Evolutionary conservation across 305 asterid genomes (phyloP).

Genomic region (Fraxinus floribunda): DNA sequence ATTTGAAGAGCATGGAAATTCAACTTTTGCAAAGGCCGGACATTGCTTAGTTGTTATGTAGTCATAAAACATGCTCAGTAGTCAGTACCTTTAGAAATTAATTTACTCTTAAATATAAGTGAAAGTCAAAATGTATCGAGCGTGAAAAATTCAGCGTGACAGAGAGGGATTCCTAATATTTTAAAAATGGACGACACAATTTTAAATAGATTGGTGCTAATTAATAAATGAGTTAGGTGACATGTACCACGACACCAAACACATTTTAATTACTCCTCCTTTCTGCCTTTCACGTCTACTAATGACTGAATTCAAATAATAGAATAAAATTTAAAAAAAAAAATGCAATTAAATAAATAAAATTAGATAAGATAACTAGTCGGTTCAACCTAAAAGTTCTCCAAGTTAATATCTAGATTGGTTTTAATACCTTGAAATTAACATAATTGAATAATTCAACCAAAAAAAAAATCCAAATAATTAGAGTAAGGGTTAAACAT

Average conservation of each 20-base stretch:
- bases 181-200: neutral
- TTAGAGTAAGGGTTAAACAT: neutral
- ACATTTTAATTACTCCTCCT: neutral
- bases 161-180: neutral
- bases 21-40: neutral
- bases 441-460: neutral
- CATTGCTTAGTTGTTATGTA: neutral
- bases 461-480: no score
- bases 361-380: no score
- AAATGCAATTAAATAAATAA: no score
- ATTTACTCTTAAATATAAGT: neutral
- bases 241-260: neutral
- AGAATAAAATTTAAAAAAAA: neutral
- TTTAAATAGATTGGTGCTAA: neutral
- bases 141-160: neutral
- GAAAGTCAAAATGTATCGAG: neutral
- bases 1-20: no score
- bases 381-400: no score
- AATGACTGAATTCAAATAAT: neutral
- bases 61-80: neutral
- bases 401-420: no score
- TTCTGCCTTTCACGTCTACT: neutral
- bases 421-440: no score
- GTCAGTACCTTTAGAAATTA: neutral
- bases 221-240: neutral